phyloP scores from a whole-genome alignment of 331 rosid genomes.

The Prunus yedoensis region DNA sequence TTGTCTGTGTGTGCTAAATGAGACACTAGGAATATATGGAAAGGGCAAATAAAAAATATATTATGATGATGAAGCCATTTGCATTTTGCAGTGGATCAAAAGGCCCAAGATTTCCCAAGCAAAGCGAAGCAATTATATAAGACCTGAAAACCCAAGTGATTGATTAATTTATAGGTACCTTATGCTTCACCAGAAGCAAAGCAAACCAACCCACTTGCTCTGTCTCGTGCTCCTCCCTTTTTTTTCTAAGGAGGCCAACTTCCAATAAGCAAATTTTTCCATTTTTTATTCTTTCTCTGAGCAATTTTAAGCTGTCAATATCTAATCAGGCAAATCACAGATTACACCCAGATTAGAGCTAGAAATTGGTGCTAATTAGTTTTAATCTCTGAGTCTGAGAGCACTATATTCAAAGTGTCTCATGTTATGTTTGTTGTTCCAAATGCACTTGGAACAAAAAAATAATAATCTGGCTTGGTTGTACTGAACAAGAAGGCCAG shows the following conservation, averaged over 20 bases:
- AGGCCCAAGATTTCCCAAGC: neutral
- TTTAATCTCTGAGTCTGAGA: conserved; percentile 25
- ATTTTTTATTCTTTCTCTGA: conserved; percentile 10
- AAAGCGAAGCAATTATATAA: neutral
- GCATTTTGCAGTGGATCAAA: conserved; percentile 1
- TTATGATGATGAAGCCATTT: conserved; percentile 5
- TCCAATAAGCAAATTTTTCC: conserved; percentile 25
- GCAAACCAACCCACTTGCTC: conserved; percentile 50
- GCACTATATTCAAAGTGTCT: conserved; percentile 48
- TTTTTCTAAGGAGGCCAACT: conserved; percentile 32
- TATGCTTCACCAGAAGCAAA: conserved; percentile 33
- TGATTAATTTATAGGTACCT: conserved; percentile 17
- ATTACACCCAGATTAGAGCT: conserved; percentile 13
- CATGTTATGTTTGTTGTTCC: conserved; percentile 28
- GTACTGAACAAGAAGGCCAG: conserved; percentile 59
- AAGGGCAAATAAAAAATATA: neutral
- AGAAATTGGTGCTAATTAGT: conserved; percentile 28
- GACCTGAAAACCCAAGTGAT: conserved; percentile 28
- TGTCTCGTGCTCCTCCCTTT: conserved; percentile 60
- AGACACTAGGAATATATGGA: conserved; percentile 17
- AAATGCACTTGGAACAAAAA: conserved; percentile 7
- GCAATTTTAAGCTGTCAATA: conserved; percentile 35
- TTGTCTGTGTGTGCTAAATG: conserved; percentile 9
- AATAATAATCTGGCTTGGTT: conserved; percentile 29
- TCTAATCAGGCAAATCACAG: conserved; percentile 16